Percentiles rank a stretch among this genome's conserved stretches.
phyloP scores from a whole-genome alignment of 2,329 filamentous ascomycete species.

The Aureobasidium melanogenum region DNA sequence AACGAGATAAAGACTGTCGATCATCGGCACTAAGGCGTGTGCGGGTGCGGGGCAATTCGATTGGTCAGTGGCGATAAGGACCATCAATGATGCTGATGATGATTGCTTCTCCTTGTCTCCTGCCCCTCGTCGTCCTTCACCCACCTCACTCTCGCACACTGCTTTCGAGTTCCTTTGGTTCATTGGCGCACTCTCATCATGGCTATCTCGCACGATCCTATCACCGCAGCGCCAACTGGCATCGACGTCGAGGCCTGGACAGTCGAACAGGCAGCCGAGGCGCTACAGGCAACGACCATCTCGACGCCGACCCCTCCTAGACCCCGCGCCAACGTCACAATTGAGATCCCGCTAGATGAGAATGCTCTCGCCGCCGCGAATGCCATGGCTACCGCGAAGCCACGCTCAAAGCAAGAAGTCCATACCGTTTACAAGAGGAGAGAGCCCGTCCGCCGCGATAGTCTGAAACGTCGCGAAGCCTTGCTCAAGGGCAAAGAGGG shows the following conservation, averaged over 20 bases:
- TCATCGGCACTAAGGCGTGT: background rate
- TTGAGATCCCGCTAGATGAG: constrained; percentile 71
- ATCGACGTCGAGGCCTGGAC: constrained; percentile 38
- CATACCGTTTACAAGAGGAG: constrained; percentile 42
- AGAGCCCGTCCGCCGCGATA: constrained; percentile 50
- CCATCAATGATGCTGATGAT: constrained; percentile 6
- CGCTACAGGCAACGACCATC: constrained; percentile 33
- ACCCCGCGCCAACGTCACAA: constrained; percentile 47
- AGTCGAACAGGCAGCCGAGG: constrained; percentile 34
- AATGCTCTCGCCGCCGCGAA: constrained; percentile 10
- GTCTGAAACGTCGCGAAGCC: constrained; percentile 59
- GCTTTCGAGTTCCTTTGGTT: background rate
- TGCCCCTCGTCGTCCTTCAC: background rate
- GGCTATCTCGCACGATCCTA: constrained; percentile 7
- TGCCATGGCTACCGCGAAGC: constrained; percentile 12
- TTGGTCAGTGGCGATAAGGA: background rate
- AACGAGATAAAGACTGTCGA: constrained; percentile 7
- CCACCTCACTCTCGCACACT: background rate
- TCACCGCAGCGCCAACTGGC: background rate
- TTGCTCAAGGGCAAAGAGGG: constrained; percentile 86
- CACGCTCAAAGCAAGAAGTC: constrained; percentile 28
- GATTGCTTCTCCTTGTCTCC: background rate
- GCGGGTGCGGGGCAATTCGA: background rate
- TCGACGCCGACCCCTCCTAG: constrained; percentile 22
- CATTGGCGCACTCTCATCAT: background rate